Percentiles rank a stretch among this genome's conserved stretches.
Evolutionary conservation across 2,329 filamentous ascomycete species (phyloP).

Genomic region (Thyridium curvatum): DNA sequence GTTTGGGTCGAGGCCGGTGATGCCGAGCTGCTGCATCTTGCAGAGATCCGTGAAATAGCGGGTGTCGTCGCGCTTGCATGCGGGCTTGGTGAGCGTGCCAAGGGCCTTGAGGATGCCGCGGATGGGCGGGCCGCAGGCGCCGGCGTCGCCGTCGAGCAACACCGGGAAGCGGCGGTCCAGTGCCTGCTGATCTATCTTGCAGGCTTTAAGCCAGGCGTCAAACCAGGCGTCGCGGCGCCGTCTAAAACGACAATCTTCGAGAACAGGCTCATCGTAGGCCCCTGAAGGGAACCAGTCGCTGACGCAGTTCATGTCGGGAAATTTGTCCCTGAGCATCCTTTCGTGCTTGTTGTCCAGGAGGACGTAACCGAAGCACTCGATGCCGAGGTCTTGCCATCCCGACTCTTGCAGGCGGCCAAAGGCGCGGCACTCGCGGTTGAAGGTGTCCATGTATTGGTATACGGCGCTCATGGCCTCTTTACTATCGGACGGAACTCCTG

Average conservation of each 20-base stretch:
- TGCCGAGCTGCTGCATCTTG: slow-evolving; percentile 11
- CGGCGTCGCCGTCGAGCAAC: too few relatives aligned
- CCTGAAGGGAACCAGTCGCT: too few relatives aligned
- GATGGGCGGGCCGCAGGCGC: too few relatives aligned
- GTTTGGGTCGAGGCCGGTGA: slow-evolving; percentile 7
- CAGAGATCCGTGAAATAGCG: slow-evolving; percentile 6
- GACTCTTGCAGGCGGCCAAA: slow-evolving; percentile 19
- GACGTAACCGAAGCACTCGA: slow-evolving; percentile 17
- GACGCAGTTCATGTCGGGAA: not conserved
- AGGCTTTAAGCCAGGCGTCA: too few relatives aligned
- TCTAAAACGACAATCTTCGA: too few relatives aligned
- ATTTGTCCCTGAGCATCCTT: slow-evolving; percentile 1
- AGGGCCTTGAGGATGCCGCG: slow-evolving; percentile 16
- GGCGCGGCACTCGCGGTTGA: slow-evolving; percentile 17
- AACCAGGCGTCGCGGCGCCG: too few relatives aligned
- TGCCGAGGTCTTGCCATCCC: slow-evolving; percentile 13
- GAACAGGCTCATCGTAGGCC: too few relatives aligned
- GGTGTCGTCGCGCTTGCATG: not conserved
- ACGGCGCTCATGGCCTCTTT: slow-evolving; percentile 5
- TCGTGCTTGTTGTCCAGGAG: slow-evolving; percentile 14
- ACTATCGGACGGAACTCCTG: not conserved
- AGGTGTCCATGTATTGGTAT: slow-evolving; percentile 15
- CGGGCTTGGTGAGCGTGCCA: not conserved
- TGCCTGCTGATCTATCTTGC: too few relatives aligned
- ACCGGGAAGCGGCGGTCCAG: too few relatives aligned